Conservation (phyloP, 1,284 basidiomycete genomes). For the Leccinum huronense region DNA sequence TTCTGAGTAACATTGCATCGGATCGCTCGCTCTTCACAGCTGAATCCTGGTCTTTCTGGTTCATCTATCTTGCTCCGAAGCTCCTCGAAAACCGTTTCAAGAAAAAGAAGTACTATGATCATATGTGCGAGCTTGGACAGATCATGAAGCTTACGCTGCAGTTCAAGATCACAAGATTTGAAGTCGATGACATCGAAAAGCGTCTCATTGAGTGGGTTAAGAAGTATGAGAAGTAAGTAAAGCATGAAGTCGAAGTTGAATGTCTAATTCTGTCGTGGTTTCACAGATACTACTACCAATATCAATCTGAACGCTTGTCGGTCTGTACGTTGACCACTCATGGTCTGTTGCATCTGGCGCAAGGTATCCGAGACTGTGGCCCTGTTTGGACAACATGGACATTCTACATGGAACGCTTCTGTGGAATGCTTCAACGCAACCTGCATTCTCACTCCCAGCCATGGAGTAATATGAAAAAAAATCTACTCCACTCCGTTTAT, state of each 20-base stretch:
- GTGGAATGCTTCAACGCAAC: not conserved
- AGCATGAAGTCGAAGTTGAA: no score
- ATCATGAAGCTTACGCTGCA: slow-evolving; percentile 12
- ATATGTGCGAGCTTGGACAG: slow-evolving; percentile 11
- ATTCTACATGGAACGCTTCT: slow-evolving; percentile 12
- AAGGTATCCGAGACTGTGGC: slow-evolving; percentile 15
- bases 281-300: slow-evolving; percentile 25
- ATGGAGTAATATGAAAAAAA: no score
- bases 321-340: slow-evolving; percentile 25
- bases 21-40: not conserved
- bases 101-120: slow-evolving; percentile 10
- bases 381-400: slow-evolving; percentile 25
- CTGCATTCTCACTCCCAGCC: no score
- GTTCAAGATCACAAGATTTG: not conserved
- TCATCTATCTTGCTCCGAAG: slow-evolving; percentile 12
- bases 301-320: slow-evolving; percentile 8
- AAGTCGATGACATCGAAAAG: slow-evolving; percentile 3
- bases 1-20: slow-evolving; percentile 8
- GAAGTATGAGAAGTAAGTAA: slow-evolving; percentile 11
- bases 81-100: slow-evolving; percentile 9
- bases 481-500: no score
- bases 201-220: slow-evolving; percentile 5
- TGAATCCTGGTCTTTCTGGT: slow-evolving; percentile 15
- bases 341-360: slow-evolving; percentile 23
- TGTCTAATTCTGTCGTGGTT: no score